These are phyloP conservation scores for Herpomyces periplanetae DNA, from an alignment of 2,329 filamentous ascomycete genomes.

Conservation along the genomic window DNA sequence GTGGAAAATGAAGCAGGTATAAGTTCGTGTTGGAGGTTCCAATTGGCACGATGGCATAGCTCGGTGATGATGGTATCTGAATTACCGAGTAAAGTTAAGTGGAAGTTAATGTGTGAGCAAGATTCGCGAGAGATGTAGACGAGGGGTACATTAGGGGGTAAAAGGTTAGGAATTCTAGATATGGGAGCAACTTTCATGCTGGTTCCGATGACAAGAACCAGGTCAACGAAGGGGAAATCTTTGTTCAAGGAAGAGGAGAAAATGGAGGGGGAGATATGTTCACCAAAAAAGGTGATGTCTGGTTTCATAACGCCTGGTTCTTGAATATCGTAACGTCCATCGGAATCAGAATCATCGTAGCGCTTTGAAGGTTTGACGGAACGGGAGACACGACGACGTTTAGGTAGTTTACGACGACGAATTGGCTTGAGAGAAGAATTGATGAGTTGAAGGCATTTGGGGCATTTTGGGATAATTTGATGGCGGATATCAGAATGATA, in stretches of 20 bases:
- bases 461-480: constrained; percentile 35
- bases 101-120: constrained; percentile 63
- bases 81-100: constrained; percentile 79
- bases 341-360: constrained; percentile 15
- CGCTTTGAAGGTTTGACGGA: too few species aligned
- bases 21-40: constrained; percentile 45
- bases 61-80: constrained; percentile 69
- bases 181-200: constrained; percentile 84
- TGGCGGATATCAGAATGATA: constrained; percentile 44
- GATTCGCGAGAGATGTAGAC: constrained; percentile 61
- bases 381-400: too few species aligned
- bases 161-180: constrained; percentile 45
- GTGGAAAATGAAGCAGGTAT: constrained; percentile 20
- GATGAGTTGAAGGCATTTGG: constrained; percentile 20
- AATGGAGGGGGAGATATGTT: constrained; percentile 50
- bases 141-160: constrained; percentile 44
- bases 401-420: too few species aligned
- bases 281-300: constrained; percentile 92
- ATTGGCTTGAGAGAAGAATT: too few species aligned
- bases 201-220: constrained; percentile 83
- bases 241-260: constrained; percentile 36
- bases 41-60: constrained; percentile 39
- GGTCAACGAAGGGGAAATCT: constrained; percentile 39
- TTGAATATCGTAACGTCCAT: constrained; percentile 21
- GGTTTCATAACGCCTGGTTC: constrained; percentile 57